Conservation (phyloP, 352 stramenopile genomes). For the Phytophthora ramorum region DNA sequence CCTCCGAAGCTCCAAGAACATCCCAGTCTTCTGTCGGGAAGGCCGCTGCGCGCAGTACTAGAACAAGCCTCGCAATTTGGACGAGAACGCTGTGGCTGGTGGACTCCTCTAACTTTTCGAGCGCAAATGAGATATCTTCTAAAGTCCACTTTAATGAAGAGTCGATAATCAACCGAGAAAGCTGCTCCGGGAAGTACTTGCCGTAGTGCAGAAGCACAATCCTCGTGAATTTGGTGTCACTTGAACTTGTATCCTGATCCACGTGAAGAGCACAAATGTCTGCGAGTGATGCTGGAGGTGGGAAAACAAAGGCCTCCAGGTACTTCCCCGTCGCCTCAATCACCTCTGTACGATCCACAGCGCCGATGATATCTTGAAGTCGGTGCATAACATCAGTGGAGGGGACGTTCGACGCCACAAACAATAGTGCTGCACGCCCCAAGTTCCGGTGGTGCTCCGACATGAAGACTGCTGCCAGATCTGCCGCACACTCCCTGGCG, state of each 20-base stretch:
- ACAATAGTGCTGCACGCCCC: slow-evolving; percentile 68
- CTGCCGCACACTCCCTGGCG: slow-evolving; percentile 67
- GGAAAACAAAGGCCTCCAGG: slow-evolving; percentile 82
- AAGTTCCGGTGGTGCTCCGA: slow-evolving; percentile 62
- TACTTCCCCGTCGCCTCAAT: slow-evolving; percentile 70
- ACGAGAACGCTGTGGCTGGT: slow-evolving; percentile 59
- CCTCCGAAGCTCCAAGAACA: slow-evolving; percentile 15
- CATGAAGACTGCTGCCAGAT: slow-evolving; percentile 71
- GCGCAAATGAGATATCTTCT: slow-evolving; percentile 70
- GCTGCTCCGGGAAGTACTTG: slow-evolving; percentile 76
- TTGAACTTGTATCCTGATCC: slow-evolving; percentile 10
- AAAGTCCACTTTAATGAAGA: slow-evolving; percentile 77
- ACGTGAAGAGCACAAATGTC: slow-evolving; percentile 27
- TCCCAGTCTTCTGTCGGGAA: slow-evolving; percentile 42
- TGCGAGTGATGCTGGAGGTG: slow-evolving; percentile 38
- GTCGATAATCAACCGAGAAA: slow-evolving; percentile 75
- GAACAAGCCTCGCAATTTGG: slow-evolving; percentile 68
- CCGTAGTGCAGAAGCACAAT: slow-evolving; percentile 77
- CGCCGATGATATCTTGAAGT: slow-evolving; percentile 56
- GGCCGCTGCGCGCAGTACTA: slow-evolving; percentile 56
- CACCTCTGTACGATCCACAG: slow-evolving; percentile 56
- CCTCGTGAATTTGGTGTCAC: slow-evolving; percentile 57
- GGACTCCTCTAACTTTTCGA: slow-evolving; percentile 59
- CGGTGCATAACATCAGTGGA: slow-evolving; percentile 64
- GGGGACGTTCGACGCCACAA: slow-evolving; percentile 70